A percentile compares a stretch with the other conserved stretches of the same genome.
These are phyloP conservation scores for Fusarium humuli DNA, from an alignment of 2,329 filamentous ascomycete genomes.

Conservation along the genomic window DNA sequence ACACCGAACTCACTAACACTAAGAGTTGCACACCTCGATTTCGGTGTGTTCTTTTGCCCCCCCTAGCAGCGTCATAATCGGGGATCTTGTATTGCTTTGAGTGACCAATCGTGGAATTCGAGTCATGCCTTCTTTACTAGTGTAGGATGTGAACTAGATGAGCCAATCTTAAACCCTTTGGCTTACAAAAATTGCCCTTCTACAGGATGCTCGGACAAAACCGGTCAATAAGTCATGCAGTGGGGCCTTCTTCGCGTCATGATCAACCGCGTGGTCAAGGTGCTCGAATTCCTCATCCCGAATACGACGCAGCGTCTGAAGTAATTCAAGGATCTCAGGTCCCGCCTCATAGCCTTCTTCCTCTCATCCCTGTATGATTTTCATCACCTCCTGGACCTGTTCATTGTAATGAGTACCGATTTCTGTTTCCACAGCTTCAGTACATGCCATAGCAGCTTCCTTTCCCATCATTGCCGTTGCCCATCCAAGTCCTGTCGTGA, in stretches of 20 bases:
- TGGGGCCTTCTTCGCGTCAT: background rate
- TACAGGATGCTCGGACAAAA: too few relatives aligned
- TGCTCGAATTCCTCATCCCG: background rate
- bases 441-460: constrained; percentile 98
- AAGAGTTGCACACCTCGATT: too few relatives aligned
- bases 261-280: background rate
- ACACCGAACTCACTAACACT: too few relatives aligned
- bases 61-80: too few relatives aligned
- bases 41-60: too few relatives aligned
- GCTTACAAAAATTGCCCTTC: too few relatives aligned
- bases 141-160: too few relatives aligned
- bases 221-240: too few relatives aligned
- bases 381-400: constrained; percentile 69
- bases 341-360: background rate
- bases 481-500: background rate
- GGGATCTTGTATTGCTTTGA: too few relatives aligned
- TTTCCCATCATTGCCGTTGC: background rate
- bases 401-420: constrained; percentile 96
- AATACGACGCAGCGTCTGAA: background rate
- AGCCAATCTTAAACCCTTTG: too few relatives aligned
- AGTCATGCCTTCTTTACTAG: too few relatives aligned
- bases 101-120: too few relatives aligned
- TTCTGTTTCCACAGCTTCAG: constrained; percentile 97
- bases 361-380: background rate
- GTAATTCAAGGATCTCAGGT: background rate